Base-by-base conservation (phyloP, 768 basidiomycete genomes). In the Boletus vinaceobasis region DNA sequence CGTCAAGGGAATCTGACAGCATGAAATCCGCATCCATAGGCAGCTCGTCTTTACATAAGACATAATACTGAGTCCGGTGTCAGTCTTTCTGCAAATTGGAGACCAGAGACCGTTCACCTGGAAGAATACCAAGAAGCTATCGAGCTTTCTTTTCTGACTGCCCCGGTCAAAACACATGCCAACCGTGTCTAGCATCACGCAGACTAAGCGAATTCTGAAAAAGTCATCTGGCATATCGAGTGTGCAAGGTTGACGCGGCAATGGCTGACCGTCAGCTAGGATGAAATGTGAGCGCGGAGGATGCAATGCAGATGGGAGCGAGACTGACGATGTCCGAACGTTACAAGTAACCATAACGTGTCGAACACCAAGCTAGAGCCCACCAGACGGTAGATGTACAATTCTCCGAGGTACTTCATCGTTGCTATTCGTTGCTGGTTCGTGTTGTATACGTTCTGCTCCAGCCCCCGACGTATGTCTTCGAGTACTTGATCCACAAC, bases 11-110 rank as follows among this genome's bases (percentile, higher is more conserved):
- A 70, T 99, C 97, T 0, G 85, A 84, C 7, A 97, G 71, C 93
- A 98, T 96, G 72, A 98, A 99, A 50, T 97, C 95, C 11, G 97
- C 88, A 58, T 99, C 97, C 94, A 98, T 95, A 0, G 97, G 88
- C n/a, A 95, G 70, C 23, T 84, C 77, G 43, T 86, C 80, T 73
- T 99, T 99, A 75, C 90, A 91, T n/a, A 87, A 78, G 15, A 90
- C 77, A 69, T 98, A 99, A 55, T 94, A 87, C 83, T 87, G 56
- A 47, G 21, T 36, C 36, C 29, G 39, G 33, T 14, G 48, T 62
- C n/a, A 57, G 48, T 46, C 29, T 47, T 39, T 43, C 9, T 49
- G 48, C 13, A 46, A 50, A 27, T 29, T 39, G 11, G 19, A 56
- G 14, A 36, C 11, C 26, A n/a, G 35, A 42, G 32, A 44, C 19